Base-by-base conservation (phyloP, 164 flowering plant genomes). In the Houttuynia cordata region DNA sequence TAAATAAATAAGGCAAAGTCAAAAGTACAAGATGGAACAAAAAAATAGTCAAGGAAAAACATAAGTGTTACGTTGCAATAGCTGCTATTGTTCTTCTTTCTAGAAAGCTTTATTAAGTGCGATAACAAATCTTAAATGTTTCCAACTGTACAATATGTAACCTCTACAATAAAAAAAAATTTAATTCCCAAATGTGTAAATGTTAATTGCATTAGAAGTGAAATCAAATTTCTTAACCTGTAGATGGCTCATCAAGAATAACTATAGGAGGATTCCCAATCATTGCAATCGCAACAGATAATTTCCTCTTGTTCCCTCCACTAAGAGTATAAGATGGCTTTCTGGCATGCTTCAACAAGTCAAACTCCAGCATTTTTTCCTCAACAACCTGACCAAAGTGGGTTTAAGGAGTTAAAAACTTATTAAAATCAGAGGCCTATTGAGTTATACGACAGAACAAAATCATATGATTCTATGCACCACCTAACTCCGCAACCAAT, bases 241-340 rank as follows among this genome's bases (percentile, higher is more conserved):
- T 90, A 19, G 98, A 93, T 71, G 98, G 98, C 76, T 93, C 98
- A 74, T 93, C 98, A 63, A 93, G 94, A 73, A 93, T 84, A 64
- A 93, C 97, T 53, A 93, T 83, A 19, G 98, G 94, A 70, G 98
- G 98, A 74, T 93, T 87, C 61, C 92, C 98, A 75, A 90, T 81
- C 98, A 90, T 93, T 60, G 98, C 98, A 80, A 93, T 81, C 59
- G 98, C 97, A 62, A 93, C 99, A 62, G 99, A 93, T 52, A 93
- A 67, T 73, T 93, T 93, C 55, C 96, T 88, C 69, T 87, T 90
- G 78, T 90, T 93, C 24, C 99, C 99, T 12, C 99, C 99, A 78
- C 99, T 93, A 42, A 93, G 88, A 58, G 86, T 71, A 74, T 71
- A 87, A 57, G 99, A 86, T 52, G 94, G 97, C 68, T 88, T 90